These are phyloP conservation scores for Tubosaeta sp. DNA, from an alignment of 768 basidiomycete species.

Conservation along the genomic window DNA sequence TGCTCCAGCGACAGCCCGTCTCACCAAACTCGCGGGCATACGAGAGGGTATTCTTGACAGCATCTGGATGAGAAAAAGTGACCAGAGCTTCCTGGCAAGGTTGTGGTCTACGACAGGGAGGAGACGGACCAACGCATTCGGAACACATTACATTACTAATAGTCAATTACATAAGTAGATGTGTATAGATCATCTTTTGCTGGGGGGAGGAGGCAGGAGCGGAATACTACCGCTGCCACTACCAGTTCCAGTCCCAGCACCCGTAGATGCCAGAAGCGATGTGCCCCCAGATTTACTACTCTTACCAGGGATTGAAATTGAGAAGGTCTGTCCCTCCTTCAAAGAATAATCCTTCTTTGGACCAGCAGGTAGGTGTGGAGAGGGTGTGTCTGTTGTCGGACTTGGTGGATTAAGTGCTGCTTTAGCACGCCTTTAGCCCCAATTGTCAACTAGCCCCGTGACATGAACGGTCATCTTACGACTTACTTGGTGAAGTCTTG, in stretches of 20 bases:
- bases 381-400: slow-evolving; percentile 40
- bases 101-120: slow-evolving; percentile 10
- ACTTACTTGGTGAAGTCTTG: slow-evolving; percentile 81
- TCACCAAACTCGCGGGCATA: slow-evolving; percentile 25
- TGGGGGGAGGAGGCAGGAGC: slow-evolving; percentile 81
- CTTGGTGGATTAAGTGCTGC: slow-evolving; percentile 55
- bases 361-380: slow-evolving; percentile 68
- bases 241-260: slow-evolving; percentile 21
- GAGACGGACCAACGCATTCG: slow-evolving; percentile 7
- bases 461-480: not conserved
- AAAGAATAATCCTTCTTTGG: slow-evolving; percentile 93
- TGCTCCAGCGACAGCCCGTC: slow-evolving; percentile 20
- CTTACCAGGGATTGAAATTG: slow-evolving; percentile 86
- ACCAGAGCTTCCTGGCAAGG: slow-evolving; percentile 4
- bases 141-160: slow-evolving; percentile 18
- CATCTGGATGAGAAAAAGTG: slow-evolving; percentile 37
- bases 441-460: not conserved
- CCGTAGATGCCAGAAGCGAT: slow-evolving; percentile 37
- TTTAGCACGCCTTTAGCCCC: slow-evolving; percentile 49
- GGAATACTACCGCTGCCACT: slow-evolving; percentile 48
- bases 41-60: slow-evolving; percentile 51
- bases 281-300: slow-evolving; percentile 36
- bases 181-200: slow-evolving; percentile 34
- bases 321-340: slow-evolving; percentile 94
- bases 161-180: not conserved